Conservation (phyloP, 2,329 filamentous ascomycete genomes). For the Furcasterigmium furcatum region DNA sequence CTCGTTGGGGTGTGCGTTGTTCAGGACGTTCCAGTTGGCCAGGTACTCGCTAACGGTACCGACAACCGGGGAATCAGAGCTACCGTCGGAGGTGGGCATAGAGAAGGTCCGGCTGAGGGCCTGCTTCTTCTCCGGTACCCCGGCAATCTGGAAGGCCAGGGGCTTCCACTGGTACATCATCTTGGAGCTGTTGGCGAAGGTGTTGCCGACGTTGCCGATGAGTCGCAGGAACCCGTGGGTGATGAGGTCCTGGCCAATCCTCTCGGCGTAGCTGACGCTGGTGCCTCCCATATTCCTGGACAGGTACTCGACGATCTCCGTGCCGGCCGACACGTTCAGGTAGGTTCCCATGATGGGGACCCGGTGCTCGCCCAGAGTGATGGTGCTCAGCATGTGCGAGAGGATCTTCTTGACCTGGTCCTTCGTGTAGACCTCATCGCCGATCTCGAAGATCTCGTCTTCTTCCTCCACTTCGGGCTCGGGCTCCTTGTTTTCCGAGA, state of each 20-base stretch:
- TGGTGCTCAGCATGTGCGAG: conserved; percentile 77
- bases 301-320: conserved; percentile 94
- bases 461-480: conserved; percentile 64
- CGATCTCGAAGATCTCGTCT: conserved; percentile 84
- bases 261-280: conserved; percentile 86
- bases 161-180: conserved; percentile 98
- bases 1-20: conserved; percentile 88
- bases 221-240: conserved; percentile 82
- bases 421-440: conserved; percentile 79
- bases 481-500: conserved; percentile 64
- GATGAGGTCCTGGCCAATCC: conserved; percentile 91
- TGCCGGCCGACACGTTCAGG: conserved; percentile 84
- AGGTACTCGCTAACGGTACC: conserved; percentile 86
- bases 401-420: conserved; percentile 92
- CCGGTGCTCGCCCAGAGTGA: conserved; percentile 87
- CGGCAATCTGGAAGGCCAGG: conserved; percentile 84
- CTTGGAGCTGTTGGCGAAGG: conserved; percentile 94
- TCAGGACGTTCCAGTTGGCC: conserved; percentile 88
- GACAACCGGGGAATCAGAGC: conserved; percentile 74
- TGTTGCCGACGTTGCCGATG: conserved; percentile 90
- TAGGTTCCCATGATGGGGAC: conserved; percentile 95
- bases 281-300: conserved; percentile 82
- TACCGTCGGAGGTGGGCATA: conserved; percentile 50
- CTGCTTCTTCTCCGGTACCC: conserved; percentile 84
- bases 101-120: conserved; percentile 72